Base-by-base conservation (phyloP, 2,329 filamentous ascomycete species). In the Ophiostoma pallidulum region DNA sequence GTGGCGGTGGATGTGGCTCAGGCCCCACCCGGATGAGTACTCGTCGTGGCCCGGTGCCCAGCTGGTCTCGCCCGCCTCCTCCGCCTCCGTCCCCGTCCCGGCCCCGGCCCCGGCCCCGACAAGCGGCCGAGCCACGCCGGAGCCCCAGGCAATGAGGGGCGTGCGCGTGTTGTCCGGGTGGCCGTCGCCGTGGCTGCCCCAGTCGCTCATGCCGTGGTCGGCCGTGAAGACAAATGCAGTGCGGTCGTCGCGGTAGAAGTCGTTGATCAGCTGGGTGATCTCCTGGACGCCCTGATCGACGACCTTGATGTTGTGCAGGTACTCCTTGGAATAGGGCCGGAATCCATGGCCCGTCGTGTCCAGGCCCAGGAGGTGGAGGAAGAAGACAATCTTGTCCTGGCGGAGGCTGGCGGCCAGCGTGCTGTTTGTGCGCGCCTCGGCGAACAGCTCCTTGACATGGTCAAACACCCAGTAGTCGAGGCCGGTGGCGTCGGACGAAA, bases 131-230 rank as follows among this genome's bases (percentile, higher is more conserved):
- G 89, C 88, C 33, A 97, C 78, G 8, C 92, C 92, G 46, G 92
- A 88, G 10, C 92, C 92, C 92, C 92, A 98, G 3, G 77, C 82
- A 56, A 98, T 86, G 28, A 98, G 70, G 1, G 92, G 92, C 1
- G 92, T 98, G 43, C 92, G 79, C 3, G 92, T 98, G 59, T 97
- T 98, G 64, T 98, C 86, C 0, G 92, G 92, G 65, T 98, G 90
- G 8, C 92, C 92, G 63, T 98, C 92, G 32, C 94, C 94, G 63
- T 98, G 94, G 57, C 90, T 97, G n/a, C 94, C 92, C 83, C 86
- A 96, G 65, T 98, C 92, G 60, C 88, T 97, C 92, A 98, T 98
- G 16, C 92, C 92, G 64, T 98, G 92, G 60, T 98, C 92, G 8
- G 92, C 92, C 1, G 94, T 98, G 62, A 98, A 98, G 14, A 98